These are phyloP conservation scores for Rhynchosporium graminicola DNA, from an alignment of 2,329 filamentous ascomycete species.

Conservation along the genomic window DNA sequence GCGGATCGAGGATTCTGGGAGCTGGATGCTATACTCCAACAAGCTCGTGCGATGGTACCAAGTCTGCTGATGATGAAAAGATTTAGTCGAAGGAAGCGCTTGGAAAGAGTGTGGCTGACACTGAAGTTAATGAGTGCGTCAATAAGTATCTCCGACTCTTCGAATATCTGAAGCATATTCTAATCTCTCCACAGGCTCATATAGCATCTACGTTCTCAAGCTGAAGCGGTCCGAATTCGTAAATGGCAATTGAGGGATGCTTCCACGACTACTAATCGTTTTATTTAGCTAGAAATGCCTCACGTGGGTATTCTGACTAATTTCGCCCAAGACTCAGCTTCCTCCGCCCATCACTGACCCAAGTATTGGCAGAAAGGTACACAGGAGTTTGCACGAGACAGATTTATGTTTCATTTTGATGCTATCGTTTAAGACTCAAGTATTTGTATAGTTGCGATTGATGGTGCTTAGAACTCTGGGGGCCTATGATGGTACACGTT, in stretches of 20 bases:
- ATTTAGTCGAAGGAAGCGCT: slow-evolving; percentile 17
- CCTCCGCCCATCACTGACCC: too few species aligned
- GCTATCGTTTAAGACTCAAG: too few species aligned
- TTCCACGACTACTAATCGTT: too few species aligned
- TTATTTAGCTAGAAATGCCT: too few species aligned
- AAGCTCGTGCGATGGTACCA: slow-evolving; percentile 3
- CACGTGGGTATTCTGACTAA: too few species aligned
- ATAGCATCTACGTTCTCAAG: slow-evolving; percentile 13
- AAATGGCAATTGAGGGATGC: not conserved
- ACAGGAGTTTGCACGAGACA: too few species aligned
- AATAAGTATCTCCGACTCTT: slow-evolving; percentile 43
- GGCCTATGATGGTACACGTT: too few species aligned
- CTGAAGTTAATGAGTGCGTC: slow-evolving; percentile 54
- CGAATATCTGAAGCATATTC: not conserved
- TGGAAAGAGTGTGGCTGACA: slow-evolving; percentile 20
- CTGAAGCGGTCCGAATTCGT: not conserved
- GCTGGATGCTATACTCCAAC: slow-evolving; percentile 17
- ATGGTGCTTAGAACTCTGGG: too few species aligned
- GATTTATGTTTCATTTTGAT: too few species aligned
- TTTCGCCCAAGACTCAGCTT: too few species aligned
- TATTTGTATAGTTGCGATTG: too few species aligned
- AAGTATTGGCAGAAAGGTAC: too few species aligned
- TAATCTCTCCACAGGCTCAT: slow-evolving; percentile 1
- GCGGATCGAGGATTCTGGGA: slow-evolving; percentile 24
- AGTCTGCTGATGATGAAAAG: not conserved